Evolutionary conservation across 371 early-diverging fungal genomes (phyloP).

Genomic region (Mucor sp.): DNA sequence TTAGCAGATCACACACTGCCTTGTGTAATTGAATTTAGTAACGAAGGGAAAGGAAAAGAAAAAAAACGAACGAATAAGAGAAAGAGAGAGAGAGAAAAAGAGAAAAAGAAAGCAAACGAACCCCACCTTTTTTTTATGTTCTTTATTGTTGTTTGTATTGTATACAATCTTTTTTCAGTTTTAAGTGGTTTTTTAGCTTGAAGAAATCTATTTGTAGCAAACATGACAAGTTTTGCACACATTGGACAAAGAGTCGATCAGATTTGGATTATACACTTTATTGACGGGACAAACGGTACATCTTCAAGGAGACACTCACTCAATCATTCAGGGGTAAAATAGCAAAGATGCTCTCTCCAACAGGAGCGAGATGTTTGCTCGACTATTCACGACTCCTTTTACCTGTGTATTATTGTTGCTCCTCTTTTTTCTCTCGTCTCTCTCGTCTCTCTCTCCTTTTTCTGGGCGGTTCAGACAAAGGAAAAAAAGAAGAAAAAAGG

Average conservation of each 20-base stretch:
- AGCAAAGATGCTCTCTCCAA: too few relatives aligned
- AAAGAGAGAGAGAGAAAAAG: not conserved
- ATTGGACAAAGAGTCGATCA: not conserved
- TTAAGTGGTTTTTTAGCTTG: not conserved
- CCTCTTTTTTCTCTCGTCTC: too few relatives aligned
- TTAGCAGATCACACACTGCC: not conserved
- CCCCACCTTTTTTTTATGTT: not conserved
- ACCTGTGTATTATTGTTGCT: too few relatives aligned
- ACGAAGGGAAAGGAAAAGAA: slow-evolving; percentile 23
- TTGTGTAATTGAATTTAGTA: not conserved
- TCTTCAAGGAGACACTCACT: not conserved
- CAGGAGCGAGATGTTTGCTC: too few relatives aligned
- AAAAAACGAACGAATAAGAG: not conserved
- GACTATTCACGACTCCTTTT: not conserved
- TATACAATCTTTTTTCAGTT: not conserved
- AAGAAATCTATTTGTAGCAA: not conserved
- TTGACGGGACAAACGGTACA: not conserved
- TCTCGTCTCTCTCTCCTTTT: too few relatives aligned
- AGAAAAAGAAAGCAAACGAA: slow-evolving; percentile 6
- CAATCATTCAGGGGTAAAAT: not conserved
- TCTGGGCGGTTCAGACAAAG: too few relatives aligned
- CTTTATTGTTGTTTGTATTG: not conserved
- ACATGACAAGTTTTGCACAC: not conserved
- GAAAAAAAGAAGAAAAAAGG: too few relatives aligned
- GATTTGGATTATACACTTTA: not conserved